Evolutionary conservation across 108 stramenopile genomes (phyloP), one percentile per base, ranked within the genome.

Genomic region (Nannochloropsis oceanica): DNA sequence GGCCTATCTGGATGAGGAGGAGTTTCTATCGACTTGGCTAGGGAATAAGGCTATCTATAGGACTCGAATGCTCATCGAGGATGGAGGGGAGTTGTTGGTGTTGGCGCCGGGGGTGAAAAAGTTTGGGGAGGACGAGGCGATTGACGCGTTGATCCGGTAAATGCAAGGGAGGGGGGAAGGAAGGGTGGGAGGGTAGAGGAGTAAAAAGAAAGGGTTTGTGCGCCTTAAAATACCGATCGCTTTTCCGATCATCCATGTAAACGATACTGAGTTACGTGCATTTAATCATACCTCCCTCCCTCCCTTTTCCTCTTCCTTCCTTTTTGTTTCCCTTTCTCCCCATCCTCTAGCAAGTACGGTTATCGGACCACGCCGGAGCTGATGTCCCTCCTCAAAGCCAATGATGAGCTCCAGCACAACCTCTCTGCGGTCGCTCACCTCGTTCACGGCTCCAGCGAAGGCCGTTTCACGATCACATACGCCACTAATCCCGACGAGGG

Each of bases 1-100:
- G 0, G 95, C 94, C 12, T 94, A 94, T 86, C 85, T 97, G 73
- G 96, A 97, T 84, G 89, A 89, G 44, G 90, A 94, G 25, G 95
- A 96, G 86, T 97, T 96, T 90, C 95, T 95, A 85, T 95, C 96
- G 13, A 97, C 96, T 13, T 97, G 97, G 97, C 80, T 97, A 81
- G 97, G 96, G 12, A 96, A 96, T 92, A 97, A 97, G 87, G 89
- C 95, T 22, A 95, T 97, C 80, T 97, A 97, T 84, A 87, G 97
- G 26, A 96, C 97, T 80, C 88, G 97, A 27, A 96, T 97, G 97
- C 95, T 95, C 80, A 95, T 97, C 50, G 96, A 92, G 27, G 95
- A 96, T 85, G 95, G 91, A 26, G 97, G 96, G 2, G 94, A 95
- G 84, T 89, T 98, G 8, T 93, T 98, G 81, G 92, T 98, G 20